Base-by-base conservation (phyloP, 306 rosid genomes). In the Urtica urens region DNA sequence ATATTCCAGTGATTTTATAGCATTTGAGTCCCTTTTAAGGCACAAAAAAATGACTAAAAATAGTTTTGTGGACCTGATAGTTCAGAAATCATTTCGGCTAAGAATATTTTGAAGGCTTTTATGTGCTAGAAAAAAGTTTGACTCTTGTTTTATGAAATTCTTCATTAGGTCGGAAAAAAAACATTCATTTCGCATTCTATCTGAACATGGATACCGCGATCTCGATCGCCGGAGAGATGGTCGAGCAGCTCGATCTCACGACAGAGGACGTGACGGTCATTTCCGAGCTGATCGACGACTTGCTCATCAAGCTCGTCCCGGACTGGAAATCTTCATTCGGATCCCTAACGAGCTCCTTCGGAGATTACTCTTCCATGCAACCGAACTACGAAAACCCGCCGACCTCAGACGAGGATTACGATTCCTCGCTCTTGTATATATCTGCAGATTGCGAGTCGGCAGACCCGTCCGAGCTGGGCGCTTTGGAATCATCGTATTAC, bases 171-270 rank as follows among this genome's bases (percentile, higher is more conserved):
- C 72, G 53, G 38, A 74, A 64, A 27, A 79, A 74, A 67, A 85
- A 82, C 64, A 79, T 90, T 64, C 80, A 84, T 68, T 90, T 90
- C 38, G 72, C 76, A 35, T 90, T 90, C 65, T 90, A 70, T 63
- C 72, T 72, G 3, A 67, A 74, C 35, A 64, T 83, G 15, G 97
- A 90, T 54, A 84, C 97, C 20, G 75, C 78, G 17, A 55, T 74
- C 53, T 72, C 95, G 55, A 70, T 88, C 58, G 86, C 95, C 49
- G 74, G 64, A 68, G 97, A 88, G 83, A 88, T 88, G 97, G 97
- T 79, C 40, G 93, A 81, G 59, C 77, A 78, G 35, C 83, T 88
- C 49, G 84, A 59, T 55, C 84, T 88, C 23, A 41, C 65, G 15
- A 50, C 46, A 15, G 90, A 72, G 51, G 82, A 88, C 24, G 78